Evolutionary conservation across 805 yeast species (phyloP).

Genomic region (Candida pseudoglaebosa): DNA sequence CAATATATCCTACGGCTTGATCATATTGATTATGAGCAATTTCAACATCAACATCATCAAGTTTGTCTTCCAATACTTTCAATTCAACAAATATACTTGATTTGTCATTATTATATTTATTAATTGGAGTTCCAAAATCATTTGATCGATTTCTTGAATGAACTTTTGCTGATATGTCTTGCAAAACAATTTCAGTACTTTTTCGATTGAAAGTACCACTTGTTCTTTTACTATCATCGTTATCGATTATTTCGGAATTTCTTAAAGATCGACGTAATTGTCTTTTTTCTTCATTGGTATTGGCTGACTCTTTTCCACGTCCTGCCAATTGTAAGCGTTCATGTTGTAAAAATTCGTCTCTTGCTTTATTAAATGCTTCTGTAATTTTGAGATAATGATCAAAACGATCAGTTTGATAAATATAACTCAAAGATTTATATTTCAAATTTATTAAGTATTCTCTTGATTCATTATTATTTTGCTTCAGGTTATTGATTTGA

Average conservation of each 20-base stretch:
- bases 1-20: constrained; percentile 40
- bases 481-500: constrained; percentile 30
- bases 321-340: constrained; percentile 24
- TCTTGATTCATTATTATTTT: constrained; percentile 17
- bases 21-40: constrained; percentile 57
- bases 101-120: constrained; percentile 13
- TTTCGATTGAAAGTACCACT: constrained; percentile 22
- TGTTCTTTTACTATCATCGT: constrained; percentile 26
- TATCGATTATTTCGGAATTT: constrained; percentile 42
- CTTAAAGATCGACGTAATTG: constrained; percentile 43
- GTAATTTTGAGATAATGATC: constrained; percentile 55
- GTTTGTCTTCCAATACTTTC: constrained; percentile 52
- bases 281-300: constrained; percentile 32
- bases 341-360: constrained; percentile 43
- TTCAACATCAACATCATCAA: constrained; percentile 67
- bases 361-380: constrained; percentile 56
- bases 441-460: constrained; percentile 43
- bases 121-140: constrained; percentile 29
- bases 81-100: constrained; percentile 42
- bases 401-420: constrained; percentile 57
- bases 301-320: constrained; percentile 11
- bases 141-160: constrained; percentile 56
- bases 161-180: constrained; percentile 57
- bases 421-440: constrained; percentile 46
- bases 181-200: constrained; percentile 43